Evolutionary conservation across 108 stramenopile genomes (phyloP).

Genomic region (Cylindrotheca closterium): DNA sequence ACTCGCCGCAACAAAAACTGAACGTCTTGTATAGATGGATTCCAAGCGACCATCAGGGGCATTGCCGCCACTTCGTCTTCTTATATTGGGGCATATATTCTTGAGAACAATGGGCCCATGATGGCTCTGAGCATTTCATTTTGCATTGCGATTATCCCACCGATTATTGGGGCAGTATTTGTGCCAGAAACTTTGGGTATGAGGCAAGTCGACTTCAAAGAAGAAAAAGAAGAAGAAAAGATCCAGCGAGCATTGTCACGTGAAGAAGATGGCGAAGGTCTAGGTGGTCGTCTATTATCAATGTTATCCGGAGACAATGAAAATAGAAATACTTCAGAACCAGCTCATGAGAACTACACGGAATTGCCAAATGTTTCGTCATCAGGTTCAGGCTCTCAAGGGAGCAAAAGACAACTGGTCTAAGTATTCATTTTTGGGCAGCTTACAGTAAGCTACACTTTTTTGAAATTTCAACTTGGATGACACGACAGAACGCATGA

Average conservation of each 20-base stretch:
- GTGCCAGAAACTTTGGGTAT: slow-evolving; percentile 38
- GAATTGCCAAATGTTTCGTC: too few species aligned
- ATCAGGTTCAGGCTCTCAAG: too few species aligned
- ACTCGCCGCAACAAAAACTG: slow-evolving; percentile 1
- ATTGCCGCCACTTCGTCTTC: slow-evolving; percentile 21
- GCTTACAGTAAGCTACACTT: too few species aligned
- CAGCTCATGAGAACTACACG: too few species aligned
- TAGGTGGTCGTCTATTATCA: not conserved
- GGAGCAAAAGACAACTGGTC: too few species aligned
- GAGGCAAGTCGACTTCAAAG: slow-evolving; percentile 31
- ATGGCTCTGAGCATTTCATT: slow-evolving; percentile 24
- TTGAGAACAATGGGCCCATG: slow-evolving; percentile 26
- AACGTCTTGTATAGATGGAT: slow-evolving; percentile 14
- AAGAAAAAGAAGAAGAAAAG: slow-evolving; percentile 28
- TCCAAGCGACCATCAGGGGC: slow-evolving; percentile 27
- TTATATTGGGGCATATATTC: slow-evolving; percentile 22
- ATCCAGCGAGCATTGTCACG: slow-evolving; percentile 1
- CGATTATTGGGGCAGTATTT: slow-evolving; percentile 26
- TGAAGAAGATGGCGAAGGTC: not conserved
- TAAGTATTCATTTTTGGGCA: too few species aligned
- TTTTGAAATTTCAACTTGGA: too few species aligned
- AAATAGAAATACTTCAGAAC: too few species aligned
- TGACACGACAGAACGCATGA: too few species aligned
- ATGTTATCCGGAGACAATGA: not conserved
- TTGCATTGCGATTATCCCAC: slow-evolving; percentile 28